phyloP scores from a whole-genome alignment of 2,329 filamentous ascomycete genomes.

The Pseudogymnoascus sp. region DNA sequence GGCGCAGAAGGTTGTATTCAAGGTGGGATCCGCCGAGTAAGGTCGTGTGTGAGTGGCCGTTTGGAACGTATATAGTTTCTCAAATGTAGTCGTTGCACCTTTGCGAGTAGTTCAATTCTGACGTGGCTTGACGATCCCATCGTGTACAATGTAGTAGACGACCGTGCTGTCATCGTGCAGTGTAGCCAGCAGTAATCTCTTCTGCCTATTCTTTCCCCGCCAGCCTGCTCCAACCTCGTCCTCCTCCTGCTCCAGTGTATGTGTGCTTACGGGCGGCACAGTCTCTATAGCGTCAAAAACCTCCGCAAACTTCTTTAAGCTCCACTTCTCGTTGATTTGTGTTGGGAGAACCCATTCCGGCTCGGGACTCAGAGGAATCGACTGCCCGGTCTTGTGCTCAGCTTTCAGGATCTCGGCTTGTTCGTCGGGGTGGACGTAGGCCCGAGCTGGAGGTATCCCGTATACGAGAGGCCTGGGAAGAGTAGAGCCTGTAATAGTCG shows the following conservation, averaged over 20 bases:
- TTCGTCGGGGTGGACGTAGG: constrained; percentile 77
- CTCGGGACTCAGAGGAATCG: constrained; percentile 44
- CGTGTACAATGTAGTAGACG: constrained; percentile 76
- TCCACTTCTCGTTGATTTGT: constrained; percentile 65
- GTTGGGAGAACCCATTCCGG: constrained; percentile 70
- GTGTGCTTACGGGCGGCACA: constrained; percentile 32
- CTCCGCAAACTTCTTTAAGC: constrained; percentile 52
- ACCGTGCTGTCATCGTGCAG: constrained; percentile 74
- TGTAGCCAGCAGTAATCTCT: constrained; percentile 65
- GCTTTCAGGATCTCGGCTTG: constrained; percentile 63
- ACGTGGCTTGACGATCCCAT: constrained; percentile 77
- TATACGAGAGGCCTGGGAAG: constrained; percentile 57
- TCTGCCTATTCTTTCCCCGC: constrained; percentile 42
- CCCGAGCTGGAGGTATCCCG: constrained; percentile 61
- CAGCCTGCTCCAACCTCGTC: constrained; percentile 32
- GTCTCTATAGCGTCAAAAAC: constrained; percentile 57
- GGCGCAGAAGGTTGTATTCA: constrained; percentile 66
- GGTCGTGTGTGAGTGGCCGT: too few species aligned
- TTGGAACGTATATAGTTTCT: not conserved
- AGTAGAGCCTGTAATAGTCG: constrained; percentile 30
- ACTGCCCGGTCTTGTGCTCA: constrained; percentile 40
- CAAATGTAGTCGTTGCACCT: not conserved
- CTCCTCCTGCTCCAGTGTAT: constrained; percentile 19
- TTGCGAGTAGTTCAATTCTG: constrained; percentile 52
- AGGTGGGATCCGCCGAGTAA: constrained; percentile 17